Evolutionary conservation across 2,329 filamentous ascomycete species (phyloP), one percentile per base, ranked within the genome.

Genomic region (Arachnopeziza araneosa): DNA sequence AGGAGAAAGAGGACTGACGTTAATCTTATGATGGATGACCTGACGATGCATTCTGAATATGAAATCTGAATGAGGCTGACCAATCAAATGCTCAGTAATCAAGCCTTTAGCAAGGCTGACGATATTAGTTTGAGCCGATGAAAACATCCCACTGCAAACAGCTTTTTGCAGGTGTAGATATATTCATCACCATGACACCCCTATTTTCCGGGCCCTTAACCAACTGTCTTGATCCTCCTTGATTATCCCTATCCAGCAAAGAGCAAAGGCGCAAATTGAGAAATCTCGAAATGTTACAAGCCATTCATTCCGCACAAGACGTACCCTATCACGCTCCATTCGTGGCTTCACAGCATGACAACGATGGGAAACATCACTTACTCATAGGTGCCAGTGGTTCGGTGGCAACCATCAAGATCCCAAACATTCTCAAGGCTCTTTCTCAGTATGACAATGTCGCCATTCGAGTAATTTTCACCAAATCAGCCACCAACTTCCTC

Each of bases 361-460:
- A 75, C 55, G 83, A 86, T 68, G 73, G 74, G 21, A 85, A 83
- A 69, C 75, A 75, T 14, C 86, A 89, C 70, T 77, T 89, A 56
- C 78, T 91, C 19, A 79, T 91, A 50, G 85, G 83, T 48, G 84
- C 85, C 49, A 86, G 82, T 32, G 88, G 88, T 54, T 88, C 89
- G 0, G 91, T 96, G n/a, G 93, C 93, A 17, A 91, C 90, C 7
- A 96, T 96, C 70, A 97, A 97, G 72, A 77, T 91, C 2, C 85
- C 85, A 1, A 77, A 82, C 49, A 90, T 93, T 65, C 78, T 88
- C 61, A 69, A 75, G 21, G 79, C 85, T 1, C 80, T 93, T 3
- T 79, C 80, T 67, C 68, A 72, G 64, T 70, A 81, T 62, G 52
- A 63, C 7, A 65, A 76, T 54, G 78, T 97, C 59, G 91, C 90